Evolutionary conservation across 2,329 filamentous ascomycete genomes (phyloP).

Genomic region (Celoporthe dispersa): DNA sequence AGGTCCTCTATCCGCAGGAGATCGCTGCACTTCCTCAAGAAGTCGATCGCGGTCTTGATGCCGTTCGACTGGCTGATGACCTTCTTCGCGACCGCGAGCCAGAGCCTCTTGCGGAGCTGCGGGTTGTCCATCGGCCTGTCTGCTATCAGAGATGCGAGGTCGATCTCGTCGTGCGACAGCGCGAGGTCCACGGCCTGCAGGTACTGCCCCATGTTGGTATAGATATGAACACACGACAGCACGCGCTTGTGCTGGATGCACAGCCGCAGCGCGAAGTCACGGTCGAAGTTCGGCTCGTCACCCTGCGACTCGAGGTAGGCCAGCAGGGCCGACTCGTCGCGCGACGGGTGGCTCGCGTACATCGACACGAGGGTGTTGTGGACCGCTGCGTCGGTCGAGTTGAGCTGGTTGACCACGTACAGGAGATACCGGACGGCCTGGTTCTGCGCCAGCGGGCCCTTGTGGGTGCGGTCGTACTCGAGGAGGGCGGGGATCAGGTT

Average conservation of each 20-base stretch:
- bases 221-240: constrained; percentile 94
- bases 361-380: constrained; percentile 98
- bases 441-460: constrained; percentile 72
- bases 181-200: constrained; percentile 91
- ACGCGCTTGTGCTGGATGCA: constrained; percentile 95
- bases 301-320: constrained; percentile 91
- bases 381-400: constrained; percentile 81
- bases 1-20: constrained; percentile 93
- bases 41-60: constrained; percentile 93
- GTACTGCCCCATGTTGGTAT: constrained; percentile 95
- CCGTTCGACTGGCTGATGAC: constrained; percentile 86
- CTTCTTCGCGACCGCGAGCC: constrained; percentile 92
- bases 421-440: constrained; percentile 94
- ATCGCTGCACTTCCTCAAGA: constrained; percentile 82
- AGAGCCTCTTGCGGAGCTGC: constrained; percentile 86
- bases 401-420: constrained; percentile 86
- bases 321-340: constrained; percentile 83
- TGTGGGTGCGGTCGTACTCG: constrained; percentile 84
- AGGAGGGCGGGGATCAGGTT: constrained; percentile 91
- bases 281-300: constrained; percentile 85
- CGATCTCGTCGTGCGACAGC: constrained; percentile 84
- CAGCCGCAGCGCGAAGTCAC: constrained; percentile 91
- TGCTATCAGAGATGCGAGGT: constrained; percentile 86
- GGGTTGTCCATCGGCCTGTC: constrained; percentile 82
- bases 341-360: constrained; percentile 83